These are phyloP conservation scores for Mortierella sp. DNA, from an alignment of 371 early-diverging fungal genomes.

Conservation along the genomic window DNA sequence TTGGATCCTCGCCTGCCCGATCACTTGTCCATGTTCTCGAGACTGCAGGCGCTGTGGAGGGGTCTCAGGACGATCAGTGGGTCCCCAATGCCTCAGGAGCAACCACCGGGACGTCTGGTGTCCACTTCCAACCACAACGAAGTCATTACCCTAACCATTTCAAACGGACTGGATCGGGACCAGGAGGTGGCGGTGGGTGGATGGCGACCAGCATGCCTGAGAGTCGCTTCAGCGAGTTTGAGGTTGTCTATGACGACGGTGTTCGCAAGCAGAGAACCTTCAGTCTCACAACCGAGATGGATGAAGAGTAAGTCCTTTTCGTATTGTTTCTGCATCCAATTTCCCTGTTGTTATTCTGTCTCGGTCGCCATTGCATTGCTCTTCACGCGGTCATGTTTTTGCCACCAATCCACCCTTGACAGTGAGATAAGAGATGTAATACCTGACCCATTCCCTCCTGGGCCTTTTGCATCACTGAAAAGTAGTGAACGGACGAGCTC, in stretches of 20 bases:
- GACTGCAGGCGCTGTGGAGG: conserved; percentile 12
- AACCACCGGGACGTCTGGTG: conserved; percentile 17
- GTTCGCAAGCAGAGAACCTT: conserved; percentile 55
- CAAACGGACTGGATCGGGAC: conserved; percentile 14
- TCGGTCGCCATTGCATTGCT: background rate
- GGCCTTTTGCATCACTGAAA: background rate
- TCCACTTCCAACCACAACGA: conserved; percentile 32
- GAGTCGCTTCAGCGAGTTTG: conserved; percentile 52
- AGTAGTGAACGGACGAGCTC: conserved; percentile 12
- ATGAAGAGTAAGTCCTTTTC: conserved; percentile 22
- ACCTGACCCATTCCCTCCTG: background rate
- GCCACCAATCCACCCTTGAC: conserved; percentile 5
- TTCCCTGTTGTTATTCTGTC: background rate
- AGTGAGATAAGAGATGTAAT: background rate
- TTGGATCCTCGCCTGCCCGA: conserved; percentile 24
- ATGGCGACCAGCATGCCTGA: conserved; percentile 46
- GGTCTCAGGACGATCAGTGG: conserved; percentile 4
- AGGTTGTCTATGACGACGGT: conserved; percentile 56
- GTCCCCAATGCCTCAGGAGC: conserved; percentile 7
- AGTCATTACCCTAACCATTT: conserved; percentile 12
- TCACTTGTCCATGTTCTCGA: conserved; percentile 36
- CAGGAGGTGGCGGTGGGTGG: conserved; percentile 17
- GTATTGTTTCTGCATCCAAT: too few relatives aligned
- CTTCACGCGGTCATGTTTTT: background rate
- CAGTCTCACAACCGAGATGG: conserved; percentile 43